Percentiles rank a stretch among this genome's conserved stretches.
These are phyloP conservation scores for Rhizoclosmatium sp. DNA, from an alignment of 192 early-diverging fungal genomes.

Conservation along the genomic window DNA sequence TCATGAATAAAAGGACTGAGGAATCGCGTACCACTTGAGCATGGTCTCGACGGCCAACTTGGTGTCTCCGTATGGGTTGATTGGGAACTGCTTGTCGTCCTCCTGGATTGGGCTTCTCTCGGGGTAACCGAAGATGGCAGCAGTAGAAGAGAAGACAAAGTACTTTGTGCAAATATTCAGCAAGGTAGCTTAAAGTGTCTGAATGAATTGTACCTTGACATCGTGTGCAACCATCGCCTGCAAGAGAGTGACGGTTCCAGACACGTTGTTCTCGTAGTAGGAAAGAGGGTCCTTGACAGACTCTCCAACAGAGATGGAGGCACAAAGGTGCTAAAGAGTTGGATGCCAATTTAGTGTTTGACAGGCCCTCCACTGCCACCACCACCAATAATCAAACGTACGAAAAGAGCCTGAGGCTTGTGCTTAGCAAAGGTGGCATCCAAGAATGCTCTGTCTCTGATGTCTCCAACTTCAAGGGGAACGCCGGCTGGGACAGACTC, in stretches of 20 bases:
- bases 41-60: constrained; percentile 92
- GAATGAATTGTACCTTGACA: constrained; percentile 59
- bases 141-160: constrained; percentile 94
- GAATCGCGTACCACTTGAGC: constrained; percentile 65
- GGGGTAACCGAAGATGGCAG: constrained; percentile 88
- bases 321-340: constrained; percentile 79
- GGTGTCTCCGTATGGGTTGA: constrained; percentile 96
- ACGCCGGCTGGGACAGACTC: constrained; percentile 56
- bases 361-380: constrained; percentile 9
- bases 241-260: constrained; percentile 85
- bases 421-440: constrained; percentile 76
- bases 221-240: constrained; percentile 82
- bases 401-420: constrained; percentile 60
- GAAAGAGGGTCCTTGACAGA: constrained; percentile 78
- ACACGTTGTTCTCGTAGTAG: constrained; percentile 95
- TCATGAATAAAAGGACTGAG: background rate
- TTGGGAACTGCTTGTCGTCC: constrained; percentile 71
- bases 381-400: constrained; percentile 18
- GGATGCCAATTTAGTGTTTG: background rate
- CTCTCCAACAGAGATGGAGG: constrained; percentile 89
- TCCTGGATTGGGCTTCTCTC: constrained; percentile 76
- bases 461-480: constrained; percentile 80
- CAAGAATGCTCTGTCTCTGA: constrained; percentile 72
- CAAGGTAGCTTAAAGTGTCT: background rate
- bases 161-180: constrained; percentile 47